Evolutionary conservation across 1,139 yeast species (phyloP), one percentile per base, ranked within the genome.

Genomic region (Suhomyces coccinellae): DNA sequence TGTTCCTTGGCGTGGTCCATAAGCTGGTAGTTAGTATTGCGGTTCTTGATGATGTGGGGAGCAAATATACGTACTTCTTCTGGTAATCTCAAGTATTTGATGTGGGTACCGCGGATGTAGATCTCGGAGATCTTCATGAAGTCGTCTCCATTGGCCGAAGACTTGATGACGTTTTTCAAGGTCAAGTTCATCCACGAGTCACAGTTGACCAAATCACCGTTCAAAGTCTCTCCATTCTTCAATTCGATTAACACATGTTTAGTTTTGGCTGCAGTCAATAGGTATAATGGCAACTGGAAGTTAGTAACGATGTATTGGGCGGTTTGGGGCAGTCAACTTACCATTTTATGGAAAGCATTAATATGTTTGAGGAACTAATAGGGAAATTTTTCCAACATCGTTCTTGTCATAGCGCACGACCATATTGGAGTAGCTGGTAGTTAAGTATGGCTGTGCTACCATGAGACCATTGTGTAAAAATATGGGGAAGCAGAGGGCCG

Each of bases 141-240:
- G 35, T 73, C 71, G 44, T 83, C 85, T 13, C 89, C 95, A 53
- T 79, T 77, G 60, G 85, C 73, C 49, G 83, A 82, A 13, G 87
- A 81, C 61, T 86, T 91, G 43, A 84, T 80, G 17, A 87, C 98
- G 54, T 90, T 84, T 36, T 75, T 75, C 46, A 95, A 74, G 1
- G 96, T 88, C 56, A 95, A 74, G 63, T 93, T 93, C 99, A 95
- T 95, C 91, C 96, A 89, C 33, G 89, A 84, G 63, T 95, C 99
- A 58, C 96, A 90, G 59, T 87, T 87, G 48, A 83, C 80, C 51
- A 95, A 75, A 50, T 80, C 82, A 33, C 99, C 99, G 59, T 86
- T 87, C 48, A 90, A 75, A 12, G 95, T 84, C 60, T 89, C 97
- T 29, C 98, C 97, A 46, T 86, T 85, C 65, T 95, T 95, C 63